phyloP scores from a whole-genome alignment of 2,329 filamentous ascomycete species.

The Colletotrichum neosansevieriae region DNA sequence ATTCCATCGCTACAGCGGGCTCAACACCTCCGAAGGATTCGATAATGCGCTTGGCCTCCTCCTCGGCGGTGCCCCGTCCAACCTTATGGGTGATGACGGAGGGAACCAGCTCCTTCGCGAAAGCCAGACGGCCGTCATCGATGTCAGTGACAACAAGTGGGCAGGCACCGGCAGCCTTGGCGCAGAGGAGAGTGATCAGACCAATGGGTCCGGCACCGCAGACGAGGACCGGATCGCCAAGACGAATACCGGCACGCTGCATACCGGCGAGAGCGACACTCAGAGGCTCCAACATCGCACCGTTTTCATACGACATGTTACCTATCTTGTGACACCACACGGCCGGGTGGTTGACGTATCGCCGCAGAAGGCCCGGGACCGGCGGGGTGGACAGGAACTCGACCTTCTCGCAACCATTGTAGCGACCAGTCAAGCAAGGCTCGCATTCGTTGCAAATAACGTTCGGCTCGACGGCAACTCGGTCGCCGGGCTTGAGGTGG shows the following conservation, averaged over 20 bases:
- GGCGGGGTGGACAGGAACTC: constrained; percentile 92
- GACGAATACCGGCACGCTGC: constrained; percentile 81
- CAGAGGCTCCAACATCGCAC: constrained; percentile 89
- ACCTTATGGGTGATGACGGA: constrained; percentile 85
- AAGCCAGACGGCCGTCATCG: constrained; percentile 84
- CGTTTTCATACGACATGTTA: constrained; percentile 91
- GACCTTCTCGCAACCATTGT: constrained; percentile 93
- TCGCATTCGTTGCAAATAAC: constrained; percentile 92
- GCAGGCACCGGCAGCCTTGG: constrained; percentile 86
- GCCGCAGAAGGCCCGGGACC: constrained; percentile 84
- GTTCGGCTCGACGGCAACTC: constrained; percentile 94
- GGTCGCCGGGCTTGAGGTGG: constrained; percentile 83
- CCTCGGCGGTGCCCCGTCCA: constrained; percentile 73
- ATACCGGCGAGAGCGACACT: constrained; percentile 90
- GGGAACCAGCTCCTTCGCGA: constrained; percentile 87
- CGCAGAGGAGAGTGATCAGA: constrained; percentile 87
- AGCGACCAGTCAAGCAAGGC: constrained; percentile 90
- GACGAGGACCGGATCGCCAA: constrained; percentile 89
- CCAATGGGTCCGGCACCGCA: constrained; percentile 96
- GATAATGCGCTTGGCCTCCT: constrained; percentile 77
- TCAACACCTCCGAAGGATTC: constrained; percentile 80
- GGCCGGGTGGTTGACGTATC: constrained; percentile 95
- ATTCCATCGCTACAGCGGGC: constrained; percentile 87
- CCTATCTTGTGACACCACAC: constrained; percentile 97
- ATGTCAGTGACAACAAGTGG: constrained; percentile 96